Evolutionary conservation across 306 rosid genomes (phyloP), one percentile per base, ranked within the genome.

Genomic region (Lablab purpureus): DNA sequence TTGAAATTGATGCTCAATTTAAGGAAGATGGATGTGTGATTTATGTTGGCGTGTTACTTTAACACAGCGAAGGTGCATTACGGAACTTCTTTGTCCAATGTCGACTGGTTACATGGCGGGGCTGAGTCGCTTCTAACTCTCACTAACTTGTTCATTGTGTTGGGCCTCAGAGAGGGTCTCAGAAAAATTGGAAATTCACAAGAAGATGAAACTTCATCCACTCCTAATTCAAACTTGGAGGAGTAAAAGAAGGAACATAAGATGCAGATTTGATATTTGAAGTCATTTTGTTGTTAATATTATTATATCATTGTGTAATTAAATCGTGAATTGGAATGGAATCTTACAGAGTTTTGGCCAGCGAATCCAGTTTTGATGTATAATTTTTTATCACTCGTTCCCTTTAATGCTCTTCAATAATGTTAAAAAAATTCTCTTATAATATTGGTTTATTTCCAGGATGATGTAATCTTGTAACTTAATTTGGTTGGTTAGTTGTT

Each of bases 51-150:
- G 28, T 67, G 73, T 65, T 56, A 80, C 72, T 22, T 65, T 52
- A 79, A 72, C 18, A 62, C 91, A 95, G 99, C 96, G 11, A 95
- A 93, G 87, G 96, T 95, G 81, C 92, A 90, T 3, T 93, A 90
- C 62, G 93, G 96, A 23, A 93, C 99, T 75, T 92, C 99, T 52
- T 79, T 95, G 88, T 89, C 99, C 12, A 95, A 95, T 47, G 99
- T 95, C 67, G 97, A 95, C 52, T 95, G 98, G 99, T 91, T 95
- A 65, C 98, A 93, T 30, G 96, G 99, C 19, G 97, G 97, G 14
- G 94, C 97, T 23, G 99, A 95, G 86, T 91, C 97, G 0, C 90
- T 92, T 80, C 97, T 95, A 76, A 84, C 97, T 71, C 88, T 95
- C 45, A 95, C 97, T 73, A 95, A 93, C 78, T 67, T 95, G 80